Evolutionary conservation across 768 basidiomycete genomes (phyloP).

Genomic region (Tulasnella sp.): DNA sequence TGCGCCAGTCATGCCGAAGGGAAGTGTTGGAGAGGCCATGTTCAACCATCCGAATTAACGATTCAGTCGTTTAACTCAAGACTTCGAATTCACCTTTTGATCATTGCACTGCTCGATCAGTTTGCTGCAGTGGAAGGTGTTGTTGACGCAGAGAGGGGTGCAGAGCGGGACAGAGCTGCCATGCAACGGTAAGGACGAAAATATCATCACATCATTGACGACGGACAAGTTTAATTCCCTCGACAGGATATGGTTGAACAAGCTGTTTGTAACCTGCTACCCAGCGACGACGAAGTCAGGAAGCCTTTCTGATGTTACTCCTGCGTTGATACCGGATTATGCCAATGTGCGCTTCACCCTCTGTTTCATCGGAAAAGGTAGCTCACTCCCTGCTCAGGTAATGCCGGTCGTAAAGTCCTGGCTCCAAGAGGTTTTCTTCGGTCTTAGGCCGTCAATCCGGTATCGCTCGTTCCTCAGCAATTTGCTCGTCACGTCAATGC

Average conservation of each 20-base stretch:
- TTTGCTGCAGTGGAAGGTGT: not conserved
- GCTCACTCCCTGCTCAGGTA: not conserved
- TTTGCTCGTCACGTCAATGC: conserved; percentile 7
- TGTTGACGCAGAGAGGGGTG: not conserved
- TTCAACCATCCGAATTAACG: not conserved
- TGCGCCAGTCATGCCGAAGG: not conserved
- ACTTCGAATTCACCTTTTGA: not conserved
- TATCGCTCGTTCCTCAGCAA: not conserved
- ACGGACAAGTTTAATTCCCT: not conserved
- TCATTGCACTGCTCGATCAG: conserved; percentile 1
- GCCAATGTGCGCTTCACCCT: not conserved
- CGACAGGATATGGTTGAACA: conserved; percentile 6
- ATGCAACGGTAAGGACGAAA: not conserved
- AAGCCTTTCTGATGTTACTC: not conserved
- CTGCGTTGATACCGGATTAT: conserved; percentile 5
- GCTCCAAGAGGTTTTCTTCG: conserved; percentile 8
- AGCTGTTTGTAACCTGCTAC: conserved; percentile 7
- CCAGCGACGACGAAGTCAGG: not conserved
- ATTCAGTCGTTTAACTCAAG: not conserved
- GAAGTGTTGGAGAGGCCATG: not conserved
- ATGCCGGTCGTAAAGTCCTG: conserved; percentile 11
- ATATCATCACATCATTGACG: too few species aligned
- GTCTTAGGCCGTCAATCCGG: not conserved
- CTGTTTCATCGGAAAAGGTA: not conserved
- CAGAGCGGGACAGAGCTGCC: not conserved